These are phyloP conservation scores for Raffaelea deltoideospora DNA, from an alignment of 2,329 filamentous ascomycete species.

Conservation along the genomic window DNA sequence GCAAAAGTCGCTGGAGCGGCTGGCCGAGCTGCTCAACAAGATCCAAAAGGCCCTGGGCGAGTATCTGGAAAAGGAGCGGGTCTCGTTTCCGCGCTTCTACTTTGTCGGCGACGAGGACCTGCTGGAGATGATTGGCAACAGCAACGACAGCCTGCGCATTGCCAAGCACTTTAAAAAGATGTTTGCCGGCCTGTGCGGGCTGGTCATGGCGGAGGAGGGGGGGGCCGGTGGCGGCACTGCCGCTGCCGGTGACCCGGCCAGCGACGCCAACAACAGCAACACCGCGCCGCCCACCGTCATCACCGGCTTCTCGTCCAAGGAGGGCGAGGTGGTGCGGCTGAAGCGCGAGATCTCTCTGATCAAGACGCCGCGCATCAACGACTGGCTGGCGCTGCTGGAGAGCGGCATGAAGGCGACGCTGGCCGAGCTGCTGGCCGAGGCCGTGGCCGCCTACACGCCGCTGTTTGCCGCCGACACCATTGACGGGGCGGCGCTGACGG, in stretches of 20 bases:
- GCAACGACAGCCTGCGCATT: slow-evolving; percentile 89
- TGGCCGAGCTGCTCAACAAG: slow-evolving; percentile 96
- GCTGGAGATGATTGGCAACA: slow-evolving; percentile 98
- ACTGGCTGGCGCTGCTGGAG: slow-evolving; percentile 92
- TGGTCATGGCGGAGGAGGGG: no score
- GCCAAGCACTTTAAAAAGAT: slow-evolving; percentile 99
- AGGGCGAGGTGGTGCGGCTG: slow-evolving; percentile 74
- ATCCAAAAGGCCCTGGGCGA: slow-evolving; percentile 98
- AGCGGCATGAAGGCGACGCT: slow-evolving; percentile 87
- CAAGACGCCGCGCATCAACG: slow-evolving; percentile 94
- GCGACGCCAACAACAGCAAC: no score
- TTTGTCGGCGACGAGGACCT: slow-evolving; percentile 98
- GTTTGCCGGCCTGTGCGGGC: slow-evolving; percentile 89
- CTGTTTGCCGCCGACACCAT: slow-evolving; percentile 61
- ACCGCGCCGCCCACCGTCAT: no score
- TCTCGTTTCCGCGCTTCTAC: slow-evolving; percentile 97
- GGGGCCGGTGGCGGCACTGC: no score
- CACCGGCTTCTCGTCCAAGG: slow-evolving; percentile 84
- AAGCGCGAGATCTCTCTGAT: slow-evolving; percentile 85
- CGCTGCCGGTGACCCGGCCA: slow-evolving; percentile 47
- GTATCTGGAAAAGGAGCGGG: slow-evolving; percentile 93
- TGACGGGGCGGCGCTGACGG: slow-evolving; percentile 53
- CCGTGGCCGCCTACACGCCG: slow-evolving; percentile 64
- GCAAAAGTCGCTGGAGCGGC: slow-evolving; percentile 85
- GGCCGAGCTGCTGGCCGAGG: slow-evolving; percentile 78